A percentile compares a stretch with the other conserved stretches of the same genome.
Conservation (phyloP, 2,329 filamentous ascomycete species). For the Parastagonospora avenae region DNA sequence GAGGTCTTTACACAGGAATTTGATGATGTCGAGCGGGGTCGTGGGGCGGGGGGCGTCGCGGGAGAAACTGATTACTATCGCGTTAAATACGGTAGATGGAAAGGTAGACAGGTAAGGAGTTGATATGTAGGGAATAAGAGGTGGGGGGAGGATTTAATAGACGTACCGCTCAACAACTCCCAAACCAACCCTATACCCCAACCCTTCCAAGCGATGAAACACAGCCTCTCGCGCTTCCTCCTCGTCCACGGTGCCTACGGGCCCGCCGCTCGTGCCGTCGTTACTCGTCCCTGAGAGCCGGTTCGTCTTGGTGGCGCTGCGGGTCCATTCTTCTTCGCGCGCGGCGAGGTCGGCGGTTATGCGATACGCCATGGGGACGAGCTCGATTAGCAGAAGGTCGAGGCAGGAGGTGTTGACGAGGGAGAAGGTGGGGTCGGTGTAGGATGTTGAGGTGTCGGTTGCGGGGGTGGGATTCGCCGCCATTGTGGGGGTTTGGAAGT, state of each 20-base stretch:
- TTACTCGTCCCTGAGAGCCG: slow-evolving; percentile 26
- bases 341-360: slow-evolving; percentile 74
- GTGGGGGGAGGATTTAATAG: background rate
- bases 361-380: slow-evolving; percentile 91
- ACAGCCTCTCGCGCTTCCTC: slow-evolving; percentile 85
- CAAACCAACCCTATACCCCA: slow-evolving; percentile 91
- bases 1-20: slow-evolving; percentile 97
- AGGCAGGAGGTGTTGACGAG: slow-evolving; percentile 85
- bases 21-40: slow-evolving; percentile 93
- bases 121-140: background rate
- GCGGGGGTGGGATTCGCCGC: slow-evolving; percentile 3
- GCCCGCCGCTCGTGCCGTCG: slow-evolving; percentile 27
- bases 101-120: background rate
- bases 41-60: slow-evolving; percentile 84
- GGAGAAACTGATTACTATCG: no score
- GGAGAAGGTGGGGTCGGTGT: slow-evolving; percentile 73
- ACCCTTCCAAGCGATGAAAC: slow-evolving; percentile 78
- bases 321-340: slow-evolving; percentile 50
- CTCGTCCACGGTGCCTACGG: slow-evolving; percentile 61
- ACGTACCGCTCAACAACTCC: slow-evolving; percentile 86
- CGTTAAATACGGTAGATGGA: no score
- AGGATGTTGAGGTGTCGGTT: slow-evolving; percentile 30
- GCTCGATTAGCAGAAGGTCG: slow-evolving; percentile 93
- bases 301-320: slow-evolving; percentile 16
- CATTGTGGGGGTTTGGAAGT: background rate